A percentile compares a stretch with the other conserved stretches of the same genome.
phyloP scores from a whole-genome alignment of 495 filamentous ascomycete genomes.

The Acidomyces sp. region DNA sequence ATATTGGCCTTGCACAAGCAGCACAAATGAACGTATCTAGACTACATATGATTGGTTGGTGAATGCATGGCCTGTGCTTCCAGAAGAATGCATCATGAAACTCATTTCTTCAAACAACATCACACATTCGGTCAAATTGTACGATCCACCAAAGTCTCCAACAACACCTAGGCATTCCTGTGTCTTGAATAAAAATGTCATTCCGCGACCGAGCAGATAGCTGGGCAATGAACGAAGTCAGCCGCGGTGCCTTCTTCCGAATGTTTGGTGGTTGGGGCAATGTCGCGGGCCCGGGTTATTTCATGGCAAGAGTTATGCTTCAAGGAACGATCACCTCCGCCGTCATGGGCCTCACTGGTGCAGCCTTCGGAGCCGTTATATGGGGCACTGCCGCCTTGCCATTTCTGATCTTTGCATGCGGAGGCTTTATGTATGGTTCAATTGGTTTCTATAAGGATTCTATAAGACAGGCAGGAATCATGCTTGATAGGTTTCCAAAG shows the following conservation, averaged over 20 bases:
- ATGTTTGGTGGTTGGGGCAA: not conserved
- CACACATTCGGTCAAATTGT: too few species aligned
- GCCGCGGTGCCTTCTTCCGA: not conserved
- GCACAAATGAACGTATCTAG: too few species aligned
- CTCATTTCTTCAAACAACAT: too few species aligned
- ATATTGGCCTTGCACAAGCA: too few species aligned
- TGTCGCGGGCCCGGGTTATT: not conserved
- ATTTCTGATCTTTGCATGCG: slow-evolving; percentile 3
- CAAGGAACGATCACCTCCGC: slow-evolving; percentile 1
- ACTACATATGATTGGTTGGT: too few species aligned
- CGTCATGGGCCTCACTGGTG: slow-evolving; percentile 2
- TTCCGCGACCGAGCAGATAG: not conserved
- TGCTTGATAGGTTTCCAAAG: slow-evolving; percentile 1
- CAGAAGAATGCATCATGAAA: too few species aligned
- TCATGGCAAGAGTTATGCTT: slow-evolving; percentile 2
- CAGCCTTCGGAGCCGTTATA: not conserved
- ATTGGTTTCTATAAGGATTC: not conserved
- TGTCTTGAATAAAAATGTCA: not conserved
- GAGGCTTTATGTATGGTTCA: slow-evolving; percentile 3
- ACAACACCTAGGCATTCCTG: too few species aligned
- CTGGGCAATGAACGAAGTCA: not conserved
- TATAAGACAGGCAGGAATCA: not conserved
- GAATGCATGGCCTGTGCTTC: too few species aligned
- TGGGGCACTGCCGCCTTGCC: slow-evolving; percentile 4
- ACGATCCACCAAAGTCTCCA: too few species aligned